Percentiles rank a stretch among this genome's conserved stretches.
phyloP scores from a whole-genome alignment of 2,329 filamentous ascomycete genomes.

The Beauveria sp. region DNA sequence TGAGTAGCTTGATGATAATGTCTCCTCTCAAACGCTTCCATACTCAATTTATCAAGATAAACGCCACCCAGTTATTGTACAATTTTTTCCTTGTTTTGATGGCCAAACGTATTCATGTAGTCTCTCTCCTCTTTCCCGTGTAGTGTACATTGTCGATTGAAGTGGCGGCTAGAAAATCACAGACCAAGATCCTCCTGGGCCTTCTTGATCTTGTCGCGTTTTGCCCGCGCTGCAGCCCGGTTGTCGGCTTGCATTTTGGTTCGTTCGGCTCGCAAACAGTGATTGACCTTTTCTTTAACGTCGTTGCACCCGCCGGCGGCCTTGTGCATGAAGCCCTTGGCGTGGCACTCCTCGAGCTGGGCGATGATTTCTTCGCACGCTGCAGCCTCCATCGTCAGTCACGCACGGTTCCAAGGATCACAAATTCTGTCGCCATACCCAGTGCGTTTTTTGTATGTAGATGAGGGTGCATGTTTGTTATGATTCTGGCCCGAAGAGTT shows the following conservation, averaged over 20 bases:
- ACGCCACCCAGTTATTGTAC: conserved; percentile 9
- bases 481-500: neutral
- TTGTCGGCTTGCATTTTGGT: conserved; percentile 72
- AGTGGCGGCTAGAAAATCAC: conserved; percentile 14
- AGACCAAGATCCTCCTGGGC: conserved; percentile 51
- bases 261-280: conserved; percentile 75
- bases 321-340: conserved; percentile 86
- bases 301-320: conserved; percentile 84
- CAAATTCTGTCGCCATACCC: conserved; percentile 44
- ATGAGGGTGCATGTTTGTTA: conserved; percentile 82
- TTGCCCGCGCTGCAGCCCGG: conserved; percentile 59
- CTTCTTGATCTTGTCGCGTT: conserved; percentile 62
- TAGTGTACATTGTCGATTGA: neutral
- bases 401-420: neutral
- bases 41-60: neutral
- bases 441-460: conserved; percentile 90
- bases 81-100: neutral
- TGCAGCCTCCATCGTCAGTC: conserved; percentile 32
- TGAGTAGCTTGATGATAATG: conserved; percentile 4
- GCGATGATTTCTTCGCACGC: conserved; percentile 93
- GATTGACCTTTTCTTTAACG: conserved; percentile 74
- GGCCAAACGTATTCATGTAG: neutral
- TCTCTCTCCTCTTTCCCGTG: neutral
- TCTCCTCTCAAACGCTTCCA: neutral
- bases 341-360: conserved; percentile 92